These are phyloP conservation scores for Margaritispora aquatica DNA, from an alignment of 495 filamentous ascomycete genomes.

Conservation along the genomic window DNA sequence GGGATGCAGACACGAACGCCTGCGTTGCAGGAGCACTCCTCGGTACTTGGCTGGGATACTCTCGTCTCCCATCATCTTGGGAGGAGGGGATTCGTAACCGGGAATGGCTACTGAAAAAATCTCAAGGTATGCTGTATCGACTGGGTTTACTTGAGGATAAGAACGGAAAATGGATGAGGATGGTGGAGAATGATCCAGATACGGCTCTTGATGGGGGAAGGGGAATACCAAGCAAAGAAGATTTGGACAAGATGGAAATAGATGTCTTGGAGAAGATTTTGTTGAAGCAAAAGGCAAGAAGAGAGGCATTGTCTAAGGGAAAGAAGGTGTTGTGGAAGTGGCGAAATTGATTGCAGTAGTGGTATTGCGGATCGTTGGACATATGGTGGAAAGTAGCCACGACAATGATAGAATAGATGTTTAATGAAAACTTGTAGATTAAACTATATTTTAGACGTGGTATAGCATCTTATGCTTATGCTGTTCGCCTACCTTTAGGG, in stretches of 20 bases:
- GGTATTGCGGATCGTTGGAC: neutral
- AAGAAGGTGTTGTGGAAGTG: constrained; percentile 15
- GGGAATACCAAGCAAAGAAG: constrained; percentile 20
- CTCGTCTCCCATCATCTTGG: constrained; percentile 35
- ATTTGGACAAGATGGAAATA: constrained; percentile 30
- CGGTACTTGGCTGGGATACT: constrained; percentile 36
- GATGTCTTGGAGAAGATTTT: constrained; percentile 21
- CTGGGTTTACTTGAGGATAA: constrained; percentile 25
- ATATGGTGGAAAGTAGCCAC: neutral
- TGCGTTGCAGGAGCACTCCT: constrained; percentile 40
- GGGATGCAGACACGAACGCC: constrained; percentile 45
- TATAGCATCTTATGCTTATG: neutral
- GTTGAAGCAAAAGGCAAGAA: constrained; percentile 7
- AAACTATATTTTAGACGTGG: neutral
- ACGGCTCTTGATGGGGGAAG: constrained; percentile 27
- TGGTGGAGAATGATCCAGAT: constrained; percentile 25
- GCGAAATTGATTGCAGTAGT: constrained; percentile 13
- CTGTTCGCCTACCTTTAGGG: neutral
- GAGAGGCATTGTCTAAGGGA: constrained; percentile 8
- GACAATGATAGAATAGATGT: neutral
- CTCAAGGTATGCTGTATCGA: constrained; percentile 22
- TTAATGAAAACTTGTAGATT: neutral
- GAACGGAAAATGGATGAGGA: constrained; percentile 14
- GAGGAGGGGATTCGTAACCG: constrained; percentile 32
- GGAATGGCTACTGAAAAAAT: constrained; percentile 35